Evolutionary conservation across 2,329 filamentous ascomycete species (phyloP), one percentile per base, ranked within the genome.

Genomic region (Dactylellina haptotyla): DNA sequence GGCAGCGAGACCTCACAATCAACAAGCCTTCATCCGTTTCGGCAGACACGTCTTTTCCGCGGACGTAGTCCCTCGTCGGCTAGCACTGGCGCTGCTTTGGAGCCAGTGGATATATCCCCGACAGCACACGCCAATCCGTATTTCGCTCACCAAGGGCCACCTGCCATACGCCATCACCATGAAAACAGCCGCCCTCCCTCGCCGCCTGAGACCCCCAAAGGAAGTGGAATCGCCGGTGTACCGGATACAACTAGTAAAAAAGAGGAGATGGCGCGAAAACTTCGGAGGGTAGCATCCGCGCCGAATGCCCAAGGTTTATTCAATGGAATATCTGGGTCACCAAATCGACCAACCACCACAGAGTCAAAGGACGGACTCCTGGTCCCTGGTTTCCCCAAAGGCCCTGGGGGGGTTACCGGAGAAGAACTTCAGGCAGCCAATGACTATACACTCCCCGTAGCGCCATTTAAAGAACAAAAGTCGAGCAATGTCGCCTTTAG

Each of bases 261-360:
- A 81, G 94, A 98, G 82, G 95, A 98, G 82, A 82, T 98, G 79
- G 95, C 95, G 25, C 86, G 95, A 79, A 97, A 97, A 81, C 83
- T 99, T 80, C 88, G 95, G 80, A 89, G 94, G 80, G 95, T 99
- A 62, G 95, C 95, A 62, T 98, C 94, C 80, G 95, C 95, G 56
- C 95, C 95, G 37, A 99, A 99, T 84, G 92, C 94, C 20, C 95
- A 99, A 81, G 95, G 94, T 20, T 84, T 98, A 32, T 98, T 99
- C 78, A 82, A 83, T 25, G 67, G 67, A 6, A 46, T 65, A 78
- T 87, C 86, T 76, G 83, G 83, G 50, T 83, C 84, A 45, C 86
- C 87, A 76, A 88, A 90, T 53, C 87, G 92, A 75, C 93, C 92
- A 48, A 89, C 89, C 76, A 97, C 93, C 8, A 92, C 92, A 37